Evolutionary conservation across 1,139 yeast species (phyloP).

Genomic region (Lodderomyces metapsilosis): DNA sequence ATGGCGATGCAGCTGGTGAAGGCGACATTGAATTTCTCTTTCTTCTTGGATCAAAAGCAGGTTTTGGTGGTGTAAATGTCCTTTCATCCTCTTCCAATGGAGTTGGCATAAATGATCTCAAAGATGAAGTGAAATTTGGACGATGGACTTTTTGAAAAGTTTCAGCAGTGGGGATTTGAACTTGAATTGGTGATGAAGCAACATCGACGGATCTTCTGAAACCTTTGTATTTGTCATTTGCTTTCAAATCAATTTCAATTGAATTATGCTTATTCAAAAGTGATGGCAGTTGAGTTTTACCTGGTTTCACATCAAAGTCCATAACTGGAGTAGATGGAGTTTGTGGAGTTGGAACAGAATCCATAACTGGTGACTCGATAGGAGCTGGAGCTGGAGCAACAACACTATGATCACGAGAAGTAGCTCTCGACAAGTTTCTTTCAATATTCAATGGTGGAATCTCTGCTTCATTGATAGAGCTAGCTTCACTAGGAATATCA

Average conservation of each 20-base stretch:
- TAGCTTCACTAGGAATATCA: slow-evolving; percentile 12
- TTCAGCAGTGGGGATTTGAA: slow-evolving; percentile 22
- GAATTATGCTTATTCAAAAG: slow-evolving; percentile 14
- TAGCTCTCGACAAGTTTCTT: slow-evolving; percentile 10
- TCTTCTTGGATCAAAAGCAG: slow-evolving; percentile 19
- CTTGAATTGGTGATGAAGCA: slow-evolving; percentile 27
- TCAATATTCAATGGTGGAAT: slow-evolving; percentile 19
- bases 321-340: slow-evolving; percentile 14
- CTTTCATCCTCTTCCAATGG: slow-evolving; percentile 10
- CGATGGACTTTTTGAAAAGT: slow-evolving; percentile 11
- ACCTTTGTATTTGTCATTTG: slow-evolving; percentile 43
- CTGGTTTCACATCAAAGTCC: slow-evolving; percentile 8
- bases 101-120: slow-evolving; percentile 9
- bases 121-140: slow-evolving; percentile 11
- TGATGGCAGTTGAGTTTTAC: slow-evolving; percentile 13
- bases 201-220: slow-evolving; percentile 41
- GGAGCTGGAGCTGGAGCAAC: slow-evolving; percentile 13
- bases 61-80: slow-evolving; percentile 6
- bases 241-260: slow-evolving; percentile 23
- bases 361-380: slow-evolving; percentile 2
- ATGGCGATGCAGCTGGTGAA: slow-evolving; percentile 4
- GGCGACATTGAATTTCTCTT: slow-evolving; percentile 10
- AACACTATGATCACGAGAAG: slow-evolving; percentile 4
- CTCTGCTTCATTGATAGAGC: slow-evolving; percentile 16
- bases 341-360: slow-evolving; percentile 5